Conservation (phyloP, 2,329 filamentous ascomycete genomes). For the Albifimbria verrucaria region DNA sequence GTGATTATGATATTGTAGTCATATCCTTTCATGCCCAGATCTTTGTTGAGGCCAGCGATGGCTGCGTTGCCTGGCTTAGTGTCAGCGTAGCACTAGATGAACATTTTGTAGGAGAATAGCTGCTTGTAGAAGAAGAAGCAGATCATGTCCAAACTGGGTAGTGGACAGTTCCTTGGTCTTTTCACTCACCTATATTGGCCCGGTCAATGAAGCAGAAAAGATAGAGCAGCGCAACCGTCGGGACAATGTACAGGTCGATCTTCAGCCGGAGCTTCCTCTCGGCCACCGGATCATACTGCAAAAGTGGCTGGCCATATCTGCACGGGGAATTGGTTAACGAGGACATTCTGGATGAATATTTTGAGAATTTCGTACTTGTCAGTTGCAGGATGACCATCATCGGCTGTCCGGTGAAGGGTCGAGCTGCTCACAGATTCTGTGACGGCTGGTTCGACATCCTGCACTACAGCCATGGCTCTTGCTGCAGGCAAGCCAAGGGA, state of each 20-base stretch:
- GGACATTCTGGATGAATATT: not conserved
- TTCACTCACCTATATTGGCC: constrained; percentile 57
- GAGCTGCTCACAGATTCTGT: not conserved
- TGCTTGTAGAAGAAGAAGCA: too few relatives aligned
- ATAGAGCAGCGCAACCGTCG: constrained; percentile 62
- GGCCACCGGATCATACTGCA: constrained; percentile 53
- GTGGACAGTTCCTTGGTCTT: too few relatives aligned
- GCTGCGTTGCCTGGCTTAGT: constrained; percentile 59
- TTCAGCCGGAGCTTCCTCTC: constrained; percentile 57
- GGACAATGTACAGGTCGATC: constrained; percentile 62
- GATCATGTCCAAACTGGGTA: too few relatives aligned
- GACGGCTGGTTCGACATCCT: not conserved
- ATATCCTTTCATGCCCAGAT: constrained; percentile 56
- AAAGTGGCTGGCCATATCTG: constrained; percentile 46
- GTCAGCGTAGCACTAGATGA: not conserved
- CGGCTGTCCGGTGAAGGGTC: constrained; percentile 28
- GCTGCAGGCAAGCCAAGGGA: too few relatives aligned
- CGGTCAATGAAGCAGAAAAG: constrained; percentile 56
- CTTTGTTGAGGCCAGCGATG: constrained; percentile 61
- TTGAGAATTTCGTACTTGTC: constrained; percentile 32
- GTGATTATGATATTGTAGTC: constrained; percentile 69
- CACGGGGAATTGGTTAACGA: not conserved
- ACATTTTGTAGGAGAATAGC: too few relatives aligned
- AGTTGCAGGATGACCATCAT: constrained; percentile 41
- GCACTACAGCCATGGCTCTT: too few relatives aligned